These are phyloP conservation scores for Bruguiera parviflora DNA, from an alignment of 345 rosid species.

Conservation along the genomic window DNA sequence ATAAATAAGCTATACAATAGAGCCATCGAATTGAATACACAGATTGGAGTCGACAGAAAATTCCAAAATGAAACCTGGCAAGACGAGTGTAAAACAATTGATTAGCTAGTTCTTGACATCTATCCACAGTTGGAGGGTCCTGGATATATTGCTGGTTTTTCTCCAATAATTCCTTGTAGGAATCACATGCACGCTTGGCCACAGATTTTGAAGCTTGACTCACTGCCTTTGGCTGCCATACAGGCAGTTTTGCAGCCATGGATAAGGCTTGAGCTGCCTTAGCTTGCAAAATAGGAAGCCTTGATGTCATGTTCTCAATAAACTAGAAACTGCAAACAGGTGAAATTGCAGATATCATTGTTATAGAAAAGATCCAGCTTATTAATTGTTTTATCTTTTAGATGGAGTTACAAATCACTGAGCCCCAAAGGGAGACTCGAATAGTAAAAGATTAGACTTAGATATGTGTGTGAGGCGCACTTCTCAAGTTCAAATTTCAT, in stretches of 20 bases:
- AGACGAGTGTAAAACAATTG: constrained; percentile 16
- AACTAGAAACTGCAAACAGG: neutral
- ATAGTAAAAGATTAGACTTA: too few species aligned
- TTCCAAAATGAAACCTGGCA: constrained; percentile 6
- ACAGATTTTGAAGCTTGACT: constrained; percentile 1
- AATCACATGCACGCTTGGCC: constrained; percentile 9
- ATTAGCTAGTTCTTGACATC: constrained; percentile 13
- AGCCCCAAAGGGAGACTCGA: too few species aligned
- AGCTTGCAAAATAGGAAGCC: constrained; percentile 5
- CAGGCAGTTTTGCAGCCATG: constrained; percentile 14
- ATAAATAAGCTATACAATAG: too few species aligned
- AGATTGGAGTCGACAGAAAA: too few species aligned
- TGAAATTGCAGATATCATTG: too few species aligned
- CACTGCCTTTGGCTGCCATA: neutral
- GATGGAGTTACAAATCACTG: too few species aligned
- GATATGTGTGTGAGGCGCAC: too few species aligned
- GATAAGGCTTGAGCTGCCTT: neutral
- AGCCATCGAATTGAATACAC: too few species aligned
- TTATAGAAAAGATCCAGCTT: too few species aligned
- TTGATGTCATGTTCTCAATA: neutral
- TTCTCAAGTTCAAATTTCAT: too few species aligned
- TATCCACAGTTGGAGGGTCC: constrained; percentile 4
- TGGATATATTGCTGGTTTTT: constrained; percentile 14
- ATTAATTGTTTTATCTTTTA: too few species aligned
- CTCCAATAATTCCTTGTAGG: constrained; percentile 10